phyloP scores from a whole-genome alignment of 768 basidiomycete genomes.

The Russula earlei region DNA sequence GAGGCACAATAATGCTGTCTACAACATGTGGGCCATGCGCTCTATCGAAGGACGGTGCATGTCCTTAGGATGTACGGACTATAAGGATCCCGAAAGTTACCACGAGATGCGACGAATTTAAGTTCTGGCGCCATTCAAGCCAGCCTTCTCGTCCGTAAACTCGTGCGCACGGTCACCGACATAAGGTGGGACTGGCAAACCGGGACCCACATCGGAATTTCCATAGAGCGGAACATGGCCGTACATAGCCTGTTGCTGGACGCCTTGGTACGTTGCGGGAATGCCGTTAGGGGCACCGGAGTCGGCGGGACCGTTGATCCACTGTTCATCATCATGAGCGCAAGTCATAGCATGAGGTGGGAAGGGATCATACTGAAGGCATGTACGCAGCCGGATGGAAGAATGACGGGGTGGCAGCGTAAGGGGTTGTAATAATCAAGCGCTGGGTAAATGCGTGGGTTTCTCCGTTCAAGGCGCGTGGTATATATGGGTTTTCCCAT shows the following conservation, averaged over 20 bases:
- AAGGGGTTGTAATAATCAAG: constrained; percentile 33
- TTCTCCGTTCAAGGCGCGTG: neutral
- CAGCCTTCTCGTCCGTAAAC: constrained; percentile 24
- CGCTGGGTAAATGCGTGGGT: constrained; percentile 24
- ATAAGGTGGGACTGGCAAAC: constrained; percentile 22
- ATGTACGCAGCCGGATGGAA: constrained; percentile 37
- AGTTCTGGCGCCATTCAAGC: constrained; percentile 21
- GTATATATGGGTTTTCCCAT: neutral
- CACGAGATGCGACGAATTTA: constrained; percentile 6
- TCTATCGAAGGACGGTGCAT: neutral
- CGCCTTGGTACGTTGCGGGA: constrained; percentile 6
- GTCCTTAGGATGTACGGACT: neutral
- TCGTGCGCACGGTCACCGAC: constrained; percentile 17
- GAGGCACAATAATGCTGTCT: neutral
- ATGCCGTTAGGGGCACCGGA: constrained; percentile 4
- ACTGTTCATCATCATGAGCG: constrained; percentile 22
- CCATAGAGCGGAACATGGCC: constrained; percentile 36
- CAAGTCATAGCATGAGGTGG: neutral
- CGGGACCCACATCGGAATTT: constrained; percentile 35
- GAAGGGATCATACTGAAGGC: constrained; percentile 32
- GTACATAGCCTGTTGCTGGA: constrained; percentile 26
- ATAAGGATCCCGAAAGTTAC: no score
- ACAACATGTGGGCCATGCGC: neutral
- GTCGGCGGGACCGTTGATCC: constrained; percentile 34
- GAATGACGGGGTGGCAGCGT: constrained; percentile 23